Base-by-base conservation (phyloP, 805 yeast species). In the Candida maltosa region DNA sequence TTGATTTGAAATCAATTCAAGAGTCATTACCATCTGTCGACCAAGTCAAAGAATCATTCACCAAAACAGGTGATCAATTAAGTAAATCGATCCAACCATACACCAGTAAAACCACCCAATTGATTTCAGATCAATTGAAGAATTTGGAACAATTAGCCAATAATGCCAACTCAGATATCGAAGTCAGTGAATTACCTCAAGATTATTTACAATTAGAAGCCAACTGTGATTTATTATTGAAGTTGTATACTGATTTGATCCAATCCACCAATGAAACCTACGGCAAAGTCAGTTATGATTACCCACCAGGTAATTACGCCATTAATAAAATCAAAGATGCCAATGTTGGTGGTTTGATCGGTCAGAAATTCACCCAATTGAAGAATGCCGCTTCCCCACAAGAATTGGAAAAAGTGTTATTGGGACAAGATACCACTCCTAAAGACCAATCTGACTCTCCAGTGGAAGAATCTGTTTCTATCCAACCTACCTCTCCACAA, bases 241-340 rank as follows among this genome's bases (percentile, higher is more conserved):
- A 67, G 32, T 73, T 79, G 40, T 80, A 81, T 60, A 77, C 70
- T 32, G 73, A 67, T 44, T 60, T 67, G 47, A 63, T 67, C 40
- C 66, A 56, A 16, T 58, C 56, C 49, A 60, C 65, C 43, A 53
- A 56, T 41, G 69, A 65, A 32, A 85, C 88, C 27, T 85, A 77
- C 52, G 87, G 75, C 49, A 76, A 82, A 42, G 83, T 82, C 47
- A 75, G 84, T 32, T 85, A 85, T 54, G 95, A 85, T 55, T 84
- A 83, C 49, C 95, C 95, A 17, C 91, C 93, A 35, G 72, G 69
- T 5, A 66, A 63, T 57, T 55, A 60, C 17, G 62, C 72, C 4
- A 42, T 67, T 32, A 48, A 47, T 48, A 82, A 82, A 54, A 58
- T 84, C 43, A 72, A 73, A 42, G 91, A 85, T 47, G 76, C 84